Conservation (phyloP, 768 basidiomycete species). For the Neoboletus brunneissimus region DNA sequence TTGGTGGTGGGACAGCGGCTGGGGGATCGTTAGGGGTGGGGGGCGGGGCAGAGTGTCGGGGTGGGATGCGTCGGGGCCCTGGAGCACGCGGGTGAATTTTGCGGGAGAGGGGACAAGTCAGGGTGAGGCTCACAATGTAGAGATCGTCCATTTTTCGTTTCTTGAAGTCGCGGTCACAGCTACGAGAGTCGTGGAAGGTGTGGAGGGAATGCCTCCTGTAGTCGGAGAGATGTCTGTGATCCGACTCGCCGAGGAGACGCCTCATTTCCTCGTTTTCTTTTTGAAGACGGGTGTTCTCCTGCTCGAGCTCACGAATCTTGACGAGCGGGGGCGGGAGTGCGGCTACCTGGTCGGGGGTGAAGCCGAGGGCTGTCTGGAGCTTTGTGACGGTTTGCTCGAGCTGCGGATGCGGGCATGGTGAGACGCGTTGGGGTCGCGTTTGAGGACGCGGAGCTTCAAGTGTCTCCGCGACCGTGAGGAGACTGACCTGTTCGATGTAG, state of each 20-base stretch:
- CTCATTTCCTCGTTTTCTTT: conserved; percentile 75
- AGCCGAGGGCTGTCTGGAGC: conserved; percentile 70
- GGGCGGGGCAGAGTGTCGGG: conserved; percentile 36
- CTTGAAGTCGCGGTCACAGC: conserved; percentile 58
- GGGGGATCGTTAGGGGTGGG: conserved; percentile 63
- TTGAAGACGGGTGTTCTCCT: conserved; percentile 68
- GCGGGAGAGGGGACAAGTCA: background rate
- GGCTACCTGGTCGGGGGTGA: conserved; percentile 71
- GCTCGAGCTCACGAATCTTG: conserved; percentile 80
- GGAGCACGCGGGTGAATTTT: background rate
- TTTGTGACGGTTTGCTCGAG: conserved; percentile 85
- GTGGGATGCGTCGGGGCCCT: conserved; percentile 50
- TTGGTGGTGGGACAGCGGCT: conserved; percentile 48
- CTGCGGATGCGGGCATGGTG: conserved; percentile 35
- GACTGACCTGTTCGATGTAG: conserved; percentile 79
- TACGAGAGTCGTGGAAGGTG: conserved; percentile 47
- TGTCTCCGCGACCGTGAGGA: conserved; percentile 1
- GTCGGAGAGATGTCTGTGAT: conserved; percentile 40
- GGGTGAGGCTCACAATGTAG: conserved; percentile 44
- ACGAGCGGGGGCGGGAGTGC: conserved; percentile 68
- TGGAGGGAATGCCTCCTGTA: conserved; percentile 47
- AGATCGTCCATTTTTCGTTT: conserved; percentile 60
- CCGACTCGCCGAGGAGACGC: conserved; percentile 55
- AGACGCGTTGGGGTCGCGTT: conserved; percentile 12
- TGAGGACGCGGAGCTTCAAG: conserved; percentile 4